Evolutionary conservation across 116 monocot species (phyloP), one percentile per base, ranked within the genome.

Genomic region (Dioscorea cayenensis): DNA sequence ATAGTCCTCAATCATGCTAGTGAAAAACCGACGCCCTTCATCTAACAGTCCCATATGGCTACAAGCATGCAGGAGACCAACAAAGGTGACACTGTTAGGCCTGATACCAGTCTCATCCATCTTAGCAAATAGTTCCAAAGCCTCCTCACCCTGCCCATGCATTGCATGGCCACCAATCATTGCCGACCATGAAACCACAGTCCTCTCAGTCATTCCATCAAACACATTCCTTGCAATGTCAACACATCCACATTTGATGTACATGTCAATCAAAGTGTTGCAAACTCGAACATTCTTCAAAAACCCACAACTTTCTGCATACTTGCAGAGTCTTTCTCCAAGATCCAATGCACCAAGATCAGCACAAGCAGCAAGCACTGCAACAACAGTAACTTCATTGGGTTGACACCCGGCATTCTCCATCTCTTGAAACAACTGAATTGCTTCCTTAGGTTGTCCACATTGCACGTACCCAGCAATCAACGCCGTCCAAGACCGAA

Each of bases 261-360:
- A 88, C 84, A 88, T 84, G 61, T 88, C 77, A 18, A 88, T 84
- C 7, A 88, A 65, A 0, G 84, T 73, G 51, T 84, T 88, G 52
- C 78, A 76, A 17, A 88, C 64, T 28, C 78, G 73, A 12, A 84
- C 72, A 35, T 84, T 84, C 43, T 63, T 77, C 36, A 12, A 49
- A 22, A 78, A 84, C 7, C 81, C 78, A 27, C 68, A 38, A 21
- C 18, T 22, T 14, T 71, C 43, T 7, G 60, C 58, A 51, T 84
- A 78, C 21, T 58, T 65, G 37, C 84, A 82, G 14, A 88, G 37
- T 51, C 76, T 61, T 38, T 37, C 60, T 5, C 88, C 88, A 18
- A 84, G 68, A 28, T 76, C 75, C 4, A 87, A 62, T 0, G 51
- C 64, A 12, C 87, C 78, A 52, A 84, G 51, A 60, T 84, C 81